Percentiles rank a stretch among this genome's conserved stretches.
Evolutionary conservation across 768 basidiomycete species (phyloP).

Genomic region (Serendipita sp.): DNA sequence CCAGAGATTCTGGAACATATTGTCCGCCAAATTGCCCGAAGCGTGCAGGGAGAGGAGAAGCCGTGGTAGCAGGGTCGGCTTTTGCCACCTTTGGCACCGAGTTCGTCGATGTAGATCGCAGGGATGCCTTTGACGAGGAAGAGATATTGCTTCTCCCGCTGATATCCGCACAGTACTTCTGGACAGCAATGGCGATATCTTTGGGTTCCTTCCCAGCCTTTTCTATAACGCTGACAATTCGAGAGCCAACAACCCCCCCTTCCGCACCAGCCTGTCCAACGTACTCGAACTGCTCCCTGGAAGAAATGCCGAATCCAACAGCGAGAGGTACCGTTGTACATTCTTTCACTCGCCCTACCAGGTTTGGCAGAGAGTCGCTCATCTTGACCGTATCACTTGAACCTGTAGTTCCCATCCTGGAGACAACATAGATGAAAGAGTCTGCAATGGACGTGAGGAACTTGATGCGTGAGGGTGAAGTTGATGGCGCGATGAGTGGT

Average conservation of each 20-base stretch:
- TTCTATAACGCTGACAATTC: slow-evolving; percentile 68
- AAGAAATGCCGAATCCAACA: slow-evolving; percentile 94
- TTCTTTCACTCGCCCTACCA: slow-evolving; percentile 68
- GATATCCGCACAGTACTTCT: slow-evolving; percentile 60
- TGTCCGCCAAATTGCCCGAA: slow-evolving; percentile 96
- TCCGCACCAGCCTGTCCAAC: slow-evolving; percentile 84
- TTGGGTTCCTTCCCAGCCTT: slow-evolving; percentile 28
- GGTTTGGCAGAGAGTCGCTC: slow-evolving; percentile 63
- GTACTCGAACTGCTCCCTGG: slow-evolving; percentile 69
- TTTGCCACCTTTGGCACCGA: slow-evolving; percentile 20
- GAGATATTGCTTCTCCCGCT: slow-evolving; percentile 27
- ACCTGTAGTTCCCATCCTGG: slow-evolving; percentile 98
- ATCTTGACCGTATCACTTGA: slow-evolving; percentile 60
- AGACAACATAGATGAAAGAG: slow-evolving; percentile 96
- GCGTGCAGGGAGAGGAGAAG: slow-evolving; percentile 48
- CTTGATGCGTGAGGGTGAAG: slow-evolving; percentile 68
- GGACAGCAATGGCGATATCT: slow-evolving; percentile 37
- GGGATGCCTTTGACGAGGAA: slow-evolving; percentile 12
- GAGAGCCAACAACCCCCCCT: slow-evolving; percentile 86
- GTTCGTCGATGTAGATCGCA: slow-evolving; percentile 3
- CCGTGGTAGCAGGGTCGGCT: slow-evolving; percentile 17
- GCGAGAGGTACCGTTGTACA: slow-evolving; percentile 71
- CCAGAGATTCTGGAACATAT: slow-evolving; percentile 92
- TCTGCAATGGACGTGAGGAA: slow-evolving; percentile 90
- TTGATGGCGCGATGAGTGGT: slow-evolving; percentile 89